Percentiles rank a stretch among this genome's conserved stretches.
Conservation (phyloP, 306 rosid species). For the Albizia julibrissin region DNA sequence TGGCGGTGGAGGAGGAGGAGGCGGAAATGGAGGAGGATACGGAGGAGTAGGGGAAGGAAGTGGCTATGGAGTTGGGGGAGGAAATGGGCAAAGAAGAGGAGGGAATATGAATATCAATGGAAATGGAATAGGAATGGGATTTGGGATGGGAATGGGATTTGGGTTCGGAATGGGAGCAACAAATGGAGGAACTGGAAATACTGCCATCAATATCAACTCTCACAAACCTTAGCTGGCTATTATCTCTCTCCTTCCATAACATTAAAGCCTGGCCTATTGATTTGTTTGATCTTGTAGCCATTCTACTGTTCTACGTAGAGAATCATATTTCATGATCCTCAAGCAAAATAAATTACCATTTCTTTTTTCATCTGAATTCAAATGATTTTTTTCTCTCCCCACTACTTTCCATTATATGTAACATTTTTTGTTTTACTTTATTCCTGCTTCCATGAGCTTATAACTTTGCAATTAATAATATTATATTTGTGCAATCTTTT, state of each 20-base stretch:
- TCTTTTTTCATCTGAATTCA: not conserved
- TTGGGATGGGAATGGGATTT: constrained; percentile 59
- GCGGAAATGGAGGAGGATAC: not conserved
- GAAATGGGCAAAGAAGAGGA: not conserved
- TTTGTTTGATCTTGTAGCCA: not conserved
- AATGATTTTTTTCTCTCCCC: not conserved
- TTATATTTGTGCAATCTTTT: no score
- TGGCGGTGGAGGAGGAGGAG: not conserved
- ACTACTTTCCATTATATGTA: not conserved
- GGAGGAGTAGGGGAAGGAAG: constrained; percentile 39
- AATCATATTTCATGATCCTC: not conserved
- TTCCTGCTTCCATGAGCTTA: not conserved
- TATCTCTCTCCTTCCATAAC: not conserved
- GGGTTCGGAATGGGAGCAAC: constrained; percentile 55
- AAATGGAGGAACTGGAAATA: constrained; percentile 1
- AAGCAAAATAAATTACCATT: not conserved
- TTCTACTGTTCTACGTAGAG: not conserved
- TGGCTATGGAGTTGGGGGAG: constrained; percentile 33
- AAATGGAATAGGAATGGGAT: constrained; percentile 51
- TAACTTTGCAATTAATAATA: not conserved
- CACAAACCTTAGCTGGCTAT: constrained; percentile 28
- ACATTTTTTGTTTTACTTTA: not conserved
- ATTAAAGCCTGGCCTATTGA: not conserved
- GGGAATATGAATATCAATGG: not conserved
- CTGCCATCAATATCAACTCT: not conserved